Conservation (phyloP, 257 asterid species). For the Jaltomata sinuosa region DNA sequence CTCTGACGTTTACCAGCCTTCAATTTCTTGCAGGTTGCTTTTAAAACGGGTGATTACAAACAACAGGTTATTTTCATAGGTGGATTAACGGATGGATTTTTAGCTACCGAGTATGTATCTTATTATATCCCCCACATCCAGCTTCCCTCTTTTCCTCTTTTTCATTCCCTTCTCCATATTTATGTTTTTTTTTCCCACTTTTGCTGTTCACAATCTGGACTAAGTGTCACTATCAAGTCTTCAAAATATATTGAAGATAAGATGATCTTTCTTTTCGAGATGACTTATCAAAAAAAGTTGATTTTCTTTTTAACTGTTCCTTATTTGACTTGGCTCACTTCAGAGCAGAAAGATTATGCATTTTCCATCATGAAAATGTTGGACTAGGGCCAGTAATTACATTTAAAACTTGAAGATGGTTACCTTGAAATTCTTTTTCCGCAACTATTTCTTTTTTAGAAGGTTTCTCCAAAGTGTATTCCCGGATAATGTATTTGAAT, state of each 20-base stretch:
- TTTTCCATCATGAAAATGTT: neutral
- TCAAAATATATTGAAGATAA: neutral
- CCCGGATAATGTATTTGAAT: neutral
- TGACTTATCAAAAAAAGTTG: neutral
- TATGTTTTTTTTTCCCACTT: neutral
- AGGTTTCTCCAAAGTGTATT: neutral
- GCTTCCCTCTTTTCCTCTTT: neutral
- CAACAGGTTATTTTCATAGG: constrained; percentile 91
- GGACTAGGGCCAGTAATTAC: neutral
- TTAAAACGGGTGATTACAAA: constrained; percentile 81
- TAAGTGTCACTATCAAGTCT: neutral
- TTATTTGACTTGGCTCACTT: neutral
- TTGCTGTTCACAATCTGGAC: neutral
- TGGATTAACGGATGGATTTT: constrained; percentile 88
- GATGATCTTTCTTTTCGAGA: neutral
- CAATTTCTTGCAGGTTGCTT: constrained; percentile 66
- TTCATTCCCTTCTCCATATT: neutral
- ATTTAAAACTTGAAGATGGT: neutral
- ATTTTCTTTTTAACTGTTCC: neutral
- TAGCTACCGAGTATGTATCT: constrained; percentile 84
- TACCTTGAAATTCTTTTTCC: neutral
- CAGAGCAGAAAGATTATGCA: neutral
- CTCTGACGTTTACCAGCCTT: neutral
- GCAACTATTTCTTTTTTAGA: neutral
- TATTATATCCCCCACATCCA: neutral